Conservation (phyloP, 2,329 filamentous ascomycete species). For the Botrytis fabae region DNA sequence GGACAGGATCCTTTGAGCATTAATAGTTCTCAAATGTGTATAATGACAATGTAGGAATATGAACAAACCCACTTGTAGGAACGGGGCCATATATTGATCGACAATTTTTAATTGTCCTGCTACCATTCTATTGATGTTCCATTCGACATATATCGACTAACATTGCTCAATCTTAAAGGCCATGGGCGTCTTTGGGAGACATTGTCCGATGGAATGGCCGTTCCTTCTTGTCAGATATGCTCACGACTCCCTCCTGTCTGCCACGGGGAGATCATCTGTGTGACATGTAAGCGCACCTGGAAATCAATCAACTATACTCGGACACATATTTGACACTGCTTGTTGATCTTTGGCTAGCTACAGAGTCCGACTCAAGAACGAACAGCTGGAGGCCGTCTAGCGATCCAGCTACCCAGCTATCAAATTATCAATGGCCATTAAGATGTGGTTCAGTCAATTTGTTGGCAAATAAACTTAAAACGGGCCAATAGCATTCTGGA, state of each 20-base stretch:
- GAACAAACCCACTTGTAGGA: not conserved
- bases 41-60: slow-evolving; percentile 6
- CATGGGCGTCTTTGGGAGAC: not conserved
- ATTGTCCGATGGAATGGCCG: not conserved
- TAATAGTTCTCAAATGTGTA: not conserved
- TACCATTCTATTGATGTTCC: slow-evolving; percentile 3
- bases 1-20: slow-evolving; percentile 33
- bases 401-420: not conserved
- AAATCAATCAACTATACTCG: not conserved
- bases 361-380: not conserved
- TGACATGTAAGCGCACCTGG: too few species aligned
- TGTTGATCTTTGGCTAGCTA: not conserved
- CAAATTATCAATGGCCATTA: not conserved
- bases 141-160: not conserved
- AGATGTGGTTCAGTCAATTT: slow-evolving; percentile 2
- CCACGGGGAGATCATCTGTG: not conserved
- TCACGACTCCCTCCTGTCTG: not conserved
- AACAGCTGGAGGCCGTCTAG: not conserved
- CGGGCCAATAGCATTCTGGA: slow-evolving; percentile 6
- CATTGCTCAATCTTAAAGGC: slow-evolving; percentile 1
- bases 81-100: not conserved
- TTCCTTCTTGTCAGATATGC: not conserved
- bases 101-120: not conserved
- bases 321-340: not conserved
- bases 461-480: slow-evolving; percentile 13